Evolutionary conservation across 495 filamentous ascomycete genomes (phyloP).

Genomic region (Neurospora sublineolata): DNA sequence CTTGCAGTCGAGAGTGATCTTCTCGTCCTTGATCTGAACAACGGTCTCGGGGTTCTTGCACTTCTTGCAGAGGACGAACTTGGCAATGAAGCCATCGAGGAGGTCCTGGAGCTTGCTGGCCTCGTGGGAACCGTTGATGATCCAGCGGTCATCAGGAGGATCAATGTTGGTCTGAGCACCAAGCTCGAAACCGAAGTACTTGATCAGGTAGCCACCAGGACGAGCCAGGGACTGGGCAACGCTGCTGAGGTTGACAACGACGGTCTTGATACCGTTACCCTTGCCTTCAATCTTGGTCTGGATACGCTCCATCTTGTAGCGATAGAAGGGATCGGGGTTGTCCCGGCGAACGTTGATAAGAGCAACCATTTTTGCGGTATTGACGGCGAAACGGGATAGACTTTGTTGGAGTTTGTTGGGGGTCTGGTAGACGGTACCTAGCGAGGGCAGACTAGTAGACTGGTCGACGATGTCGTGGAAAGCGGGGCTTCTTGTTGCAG

Average conservation of each 20-base stretch:
- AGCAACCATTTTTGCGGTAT: constrained; percentile 43
- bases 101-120: constrained; percentile 93
- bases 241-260: constrained; percentile 93
- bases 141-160: constrained; percentile 95
- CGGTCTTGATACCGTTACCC: constrained; percentile 95
- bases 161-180: constrained; percentile 97
- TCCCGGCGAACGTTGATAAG: constrained; percentile 95
- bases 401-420: background rate
- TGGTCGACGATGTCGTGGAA: constrained; percentile 14
- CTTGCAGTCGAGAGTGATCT: constrained; percentile 92
- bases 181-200: constrained; percentile 98
- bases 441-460: constrained; percentile 17
- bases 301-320: constrained; percentile 98
- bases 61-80: constrained; percentile 97
- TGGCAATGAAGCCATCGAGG: constrained; percentile 93
- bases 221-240: constrained; percentile 87
- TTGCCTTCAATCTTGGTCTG: constrained; percentile 99
- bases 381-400: constrained; percentile 12
- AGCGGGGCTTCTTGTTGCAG: constrained; percentile 39
- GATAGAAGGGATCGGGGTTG: constrained; percentile 97
- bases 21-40: constrained; percentile 82
- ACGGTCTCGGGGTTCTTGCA: constrained; percentile 99
- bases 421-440: constrained; percentile 4
- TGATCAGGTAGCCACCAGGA: constrained; percentile 90
- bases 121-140: constrained; percentile 98